Evolutionary conservation across 805 yeast genomes (phyloP), one percentile per base, ranked within the genome.

Genomic region (Metschnikowia bowlesiae): DNA sequence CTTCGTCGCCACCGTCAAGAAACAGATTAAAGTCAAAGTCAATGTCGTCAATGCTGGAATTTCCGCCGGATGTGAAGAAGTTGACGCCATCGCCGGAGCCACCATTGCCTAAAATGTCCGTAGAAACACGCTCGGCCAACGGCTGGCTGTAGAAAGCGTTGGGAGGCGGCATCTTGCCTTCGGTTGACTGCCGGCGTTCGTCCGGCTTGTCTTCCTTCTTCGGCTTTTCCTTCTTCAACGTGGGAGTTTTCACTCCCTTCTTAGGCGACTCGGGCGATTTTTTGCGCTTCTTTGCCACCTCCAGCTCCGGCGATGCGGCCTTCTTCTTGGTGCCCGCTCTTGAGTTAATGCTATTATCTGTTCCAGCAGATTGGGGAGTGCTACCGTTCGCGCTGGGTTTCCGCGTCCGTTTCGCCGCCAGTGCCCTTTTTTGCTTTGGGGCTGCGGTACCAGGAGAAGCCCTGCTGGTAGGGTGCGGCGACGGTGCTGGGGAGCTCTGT

Each of bases 1-100:
- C 58, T 8, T 53, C 58, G 39, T 67, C 71, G 18, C 54, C 59
- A 11, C 64, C 70, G 44, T 70, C 76, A 56, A 74, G 65, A 52
- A 73, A 70, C 62, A 62, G 70, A 52, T 70, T 69, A 56, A 73
- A 73, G 53, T 72, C 76, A 57, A 74, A 73, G 53, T 72, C 77
- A 34, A 73, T 70, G 47, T 73, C 78, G 41, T 71, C 76, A 35
- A 71, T 61, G n/a, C 67, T 65, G 8, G 64, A 62, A 26, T 55
- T 54, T 18, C 59, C 57, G 2, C 60, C 56, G 28, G 59, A 39
- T 18, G 57, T 58, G 47, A 64, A 66, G 47, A 64, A 62, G 34
- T 54, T 53, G n/a, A 52, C 52, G 8, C 60, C 60, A 29, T 54
- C 53, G 14, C 53, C 58, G 9, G 26, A 1, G 4, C 34, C 47